phyloP scores from a whole-genome alignment of 2,329 filamentous ascomycete genomes.

The Coniochaeta hoffmannii region DNA sequence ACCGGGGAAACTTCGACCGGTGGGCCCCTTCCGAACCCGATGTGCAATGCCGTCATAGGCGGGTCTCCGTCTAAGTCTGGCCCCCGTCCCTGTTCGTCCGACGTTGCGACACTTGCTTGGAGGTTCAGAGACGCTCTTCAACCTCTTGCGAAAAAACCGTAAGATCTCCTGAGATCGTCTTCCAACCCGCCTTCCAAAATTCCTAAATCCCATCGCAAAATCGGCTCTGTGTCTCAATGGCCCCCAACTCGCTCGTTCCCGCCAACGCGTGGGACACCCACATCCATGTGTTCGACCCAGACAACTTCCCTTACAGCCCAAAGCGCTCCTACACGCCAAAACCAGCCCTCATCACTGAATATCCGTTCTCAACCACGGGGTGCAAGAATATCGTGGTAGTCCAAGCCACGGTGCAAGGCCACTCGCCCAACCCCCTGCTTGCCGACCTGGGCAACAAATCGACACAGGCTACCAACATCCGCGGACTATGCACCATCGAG shows the following conservation, averaged over 20 bases:
- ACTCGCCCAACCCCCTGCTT: constrained; percentile 13
- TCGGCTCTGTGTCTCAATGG: too few relatives aligned
- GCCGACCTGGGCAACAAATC: constrained; percentile 9
- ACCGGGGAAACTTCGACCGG: background rate
- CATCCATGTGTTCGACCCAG: constrained; percentile 15
- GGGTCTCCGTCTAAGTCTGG: background rate
- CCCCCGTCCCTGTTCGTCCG: too few relatives aligned
- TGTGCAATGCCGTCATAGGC: background rate
- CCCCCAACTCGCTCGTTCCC: background rate
- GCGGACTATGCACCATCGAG: constrained; percentile 8
- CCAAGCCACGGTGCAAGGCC: constrained; percentile 17
- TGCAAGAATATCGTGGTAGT: constrained; percentile 16
- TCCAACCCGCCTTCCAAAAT: too few relatives aligned
- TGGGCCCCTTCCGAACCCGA: background rate
- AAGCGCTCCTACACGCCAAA: constrained; percentile 17
- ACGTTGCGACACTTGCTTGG: background rate
- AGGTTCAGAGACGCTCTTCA: background rate
- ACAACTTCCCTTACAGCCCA: constrained; percentile 10
- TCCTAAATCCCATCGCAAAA: too few relatives aligned
- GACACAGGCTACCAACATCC: background rate
- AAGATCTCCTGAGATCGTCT: too few relatives aligned
- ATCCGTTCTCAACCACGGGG: constrained; percentile 11
- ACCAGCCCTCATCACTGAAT: constrained; percentile 13
- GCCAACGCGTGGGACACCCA: constrained; percentile 11
- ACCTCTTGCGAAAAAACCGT: background rate